These are phyloP conservation scores for Boletus coccyginus DNA, from an alignment of 768 basidiomycete genomes.

Conservation along the genomic window DNA sequence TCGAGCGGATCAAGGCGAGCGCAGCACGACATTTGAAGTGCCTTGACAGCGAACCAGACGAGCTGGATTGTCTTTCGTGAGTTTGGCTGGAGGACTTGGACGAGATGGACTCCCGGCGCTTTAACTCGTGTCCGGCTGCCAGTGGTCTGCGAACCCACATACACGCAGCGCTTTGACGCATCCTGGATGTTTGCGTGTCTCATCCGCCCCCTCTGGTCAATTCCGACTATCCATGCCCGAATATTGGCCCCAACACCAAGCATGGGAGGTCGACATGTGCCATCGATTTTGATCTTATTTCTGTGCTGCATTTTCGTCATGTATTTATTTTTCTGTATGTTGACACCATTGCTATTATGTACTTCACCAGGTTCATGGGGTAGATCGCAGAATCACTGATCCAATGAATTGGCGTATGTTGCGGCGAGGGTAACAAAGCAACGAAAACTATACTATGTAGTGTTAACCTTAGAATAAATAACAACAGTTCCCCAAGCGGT, in stretches of 20 bases:
- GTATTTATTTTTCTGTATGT: constrained; percentile 7
- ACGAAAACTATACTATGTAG: background rate
- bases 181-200: background rate
- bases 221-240: background rate
- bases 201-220: background rate
- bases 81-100: background rate
- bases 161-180: background rate
- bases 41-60: constrained; percentile 40
- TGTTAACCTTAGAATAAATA: constrained; percentile 23
- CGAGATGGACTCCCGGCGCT: no score
- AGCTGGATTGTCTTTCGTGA: constrained; percentile 47
- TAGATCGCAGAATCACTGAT: background rate
- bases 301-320: background rate
- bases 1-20: constrained; percentile 37
- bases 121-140: no score
- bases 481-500: background rate
- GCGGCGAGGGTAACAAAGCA: background rate
- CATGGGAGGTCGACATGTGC: background rate
- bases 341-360: background rate
- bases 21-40: constrained; percentile 16
- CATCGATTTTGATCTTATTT: background rate
- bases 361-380: background rate
- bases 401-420: background rate
- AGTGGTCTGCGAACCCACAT: background rate
- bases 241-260: background rate